Conservation (phyloP, 1,284 basidiomycete species). For the Trametes pubescens region DNA sequence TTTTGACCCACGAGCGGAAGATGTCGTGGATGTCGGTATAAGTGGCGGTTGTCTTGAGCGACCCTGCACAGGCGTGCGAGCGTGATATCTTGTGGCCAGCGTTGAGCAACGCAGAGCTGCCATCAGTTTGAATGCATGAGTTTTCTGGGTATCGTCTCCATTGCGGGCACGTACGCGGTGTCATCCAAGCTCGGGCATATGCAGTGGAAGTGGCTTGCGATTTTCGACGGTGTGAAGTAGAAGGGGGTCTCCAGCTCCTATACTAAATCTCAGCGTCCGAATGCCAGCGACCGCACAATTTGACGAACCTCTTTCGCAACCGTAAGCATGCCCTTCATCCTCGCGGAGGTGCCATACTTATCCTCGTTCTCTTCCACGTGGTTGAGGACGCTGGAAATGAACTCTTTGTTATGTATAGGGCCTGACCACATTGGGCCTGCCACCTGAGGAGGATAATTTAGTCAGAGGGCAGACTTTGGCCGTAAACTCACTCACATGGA, state of each 20-base stretch:
- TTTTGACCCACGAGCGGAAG: slow-evolving; percentile 84
- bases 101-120: slow-evolving; percentile 87
- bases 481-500: slow-evolving; percentile 64
- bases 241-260: slow-evolving; percentile 87
- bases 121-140: neutral
- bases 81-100: slow-evolving; percentile 87
- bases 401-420: slow-evolving; percentile 81
- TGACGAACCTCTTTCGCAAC: slow-evolving; percentile 82
- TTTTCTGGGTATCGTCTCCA: neutral
- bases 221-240: slow-evolving; percentile 90
- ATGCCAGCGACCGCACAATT: no score
- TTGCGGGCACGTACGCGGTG: slow-evolving; percentile 65
- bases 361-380: slow-evolving; percentile 71
- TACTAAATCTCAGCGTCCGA: no score
- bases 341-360: slow-evolving; percentile 79
- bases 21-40: slow-evolving; percentile 83
- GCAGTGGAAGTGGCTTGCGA: slow-evolving; percentile 87
- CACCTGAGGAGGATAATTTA: slow-evolving; percentile 52
- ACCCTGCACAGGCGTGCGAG: slow-evolving; percentile 90
- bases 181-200: slow-evolving; percentile 79
- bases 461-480: slow-evolving; percentile 1
- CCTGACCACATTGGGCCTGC: slow-evolving; percentile 98
- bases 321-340: slow-evolving; percentile 97
- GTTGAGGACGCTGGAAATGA: slow-evolving; percentile 78
- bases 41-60: slow-evolving; percentile 89